Percentiles rank a stretch among this genome's conserved stretches.
These are phyloP conservation scores for Leccinum imitatum DNA, from an alignment of 768 basidiomycete genomes.

Conservation along the genomic window DNA sequence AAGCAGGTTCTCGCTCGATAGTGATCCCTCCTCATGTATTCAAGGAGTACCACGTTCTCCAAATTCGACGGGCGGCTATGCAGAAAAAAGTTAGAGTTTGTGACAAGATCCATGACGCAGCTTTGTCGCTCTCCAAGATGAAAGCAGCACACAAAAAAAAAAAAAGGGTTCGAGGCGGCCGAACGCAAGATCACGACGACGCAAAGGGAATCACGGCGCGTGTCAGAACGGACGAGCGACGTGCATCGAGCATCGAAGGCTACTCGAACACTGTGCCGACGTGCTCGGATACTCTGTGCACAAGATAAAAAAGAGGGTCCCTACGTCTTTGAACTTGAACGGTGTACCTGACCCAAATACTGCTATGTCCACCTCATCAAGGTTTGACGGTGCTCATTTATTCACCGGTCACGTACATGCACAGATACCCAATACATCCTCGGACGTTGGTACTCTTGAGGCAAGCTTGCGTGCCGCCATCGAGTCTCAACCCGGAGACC, in stretches of 20 bases:
- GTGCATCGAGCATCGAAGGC: slow-evolving; percentile 44
- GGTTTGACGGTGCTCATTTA: slow-evolving; percentile 81
- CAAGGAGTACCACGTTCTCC: slow-evolving; percentile 75
- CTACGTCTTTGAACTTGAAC: slow-evolving; percentile 23
- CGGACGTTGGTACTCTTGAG: slow-evolving; percentile 55
- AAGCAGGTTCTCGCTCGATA: slow-evolving; percentile 21
- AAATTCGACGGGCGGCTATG: slow-evolving; percentile 62
- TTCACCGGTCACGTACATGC: slow-evolving; percentile 81
- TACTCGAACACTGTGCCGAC: slow-evolving; percentile 82
- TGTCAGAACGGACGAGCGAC: slow-evolving; percentile 65
- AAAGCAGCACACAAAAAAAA: slow-evolving; percentile 49
- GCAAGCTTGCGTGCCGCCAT: slow-evolving; percentile 63
- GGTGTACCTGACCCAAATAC: slow-evolving; percentile 36
- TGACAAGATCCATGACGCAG: slow-evolving; percentile 87
- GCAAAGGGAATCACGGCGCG: slow-evolving; percentile 68
- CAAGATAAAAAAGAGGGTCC: slow-evolving; percentile 59
- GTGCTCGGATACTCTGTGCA: slow-evolving; percentile 74
- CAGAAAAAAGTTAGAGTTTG: slow-evolving; percentile 76
- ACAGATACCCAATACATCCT: slow-evolving; percentile 47
- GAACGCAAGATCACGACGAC: slow-evolving; percentile 67
- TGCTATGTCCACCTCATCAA: slow-evolving; percentile 43
- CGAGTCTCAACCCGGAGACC: slow-evolving; percentile 53
- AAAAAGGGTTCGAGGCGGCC: slow-evolving; percentile 71
- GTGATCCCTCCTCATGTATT: slow-evolving; percentile 1
- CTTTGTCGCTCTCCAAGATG: slow-evolving; percentile 68